phyloP scores from a whole-genome alignment of 2,329 filamentous ascomycete species.

The Alternaria brassicae region DNA sequence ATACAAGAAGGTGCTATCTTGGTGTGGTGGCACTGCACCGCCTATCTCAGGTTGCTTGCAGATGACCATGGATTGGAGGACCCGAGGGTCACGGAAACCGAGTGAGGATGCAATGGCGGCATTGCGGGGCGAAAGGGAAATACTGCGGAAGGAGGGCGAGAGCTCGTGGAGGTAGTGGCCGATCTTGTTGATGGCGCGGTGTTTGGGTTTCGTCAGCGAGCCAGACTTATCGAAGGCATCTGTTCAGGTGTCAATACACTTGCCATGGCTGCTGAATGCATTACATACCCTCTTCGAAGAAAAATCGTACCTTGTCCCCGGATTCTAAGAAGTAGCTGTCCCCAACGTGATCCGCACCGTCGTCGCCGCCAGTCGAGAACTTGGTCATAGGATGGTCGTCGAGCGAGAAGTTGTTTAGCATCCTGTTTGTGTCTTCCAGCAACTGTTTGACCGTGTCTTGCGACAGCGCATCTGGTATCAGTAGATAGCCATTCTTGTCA shows the following conservation, averaged over 20 bases:
- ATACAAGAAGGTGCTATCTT: conserved; percentile 92
- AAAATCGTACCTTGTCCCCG: conserved; percentile 92
- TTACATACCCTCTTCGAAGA: conserved; percentile 79
- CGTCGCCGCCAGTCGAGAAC: conserved; percentile 83
- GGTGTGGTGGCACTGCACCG: conserved; percentile 86
- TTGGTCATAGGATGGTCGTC: conserved; percentile 87
- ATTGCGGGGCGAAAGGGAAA: conserved; percentile 63
- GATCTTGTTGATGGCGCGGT: conserved; percentile 79
- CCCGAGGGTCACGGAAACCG: conserved; percentile 76
- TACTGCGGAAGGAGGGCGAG: conserved; percentile 56
- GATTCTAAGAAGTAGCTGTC: conserved; percentile 93
- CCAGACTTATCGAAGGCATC: conserved; percentile 78
- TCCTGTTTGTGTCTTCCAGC: conserved; percentile 73
- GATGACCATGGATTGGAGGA: conserved; percentile 95
- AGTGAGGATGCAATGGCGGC: conserved; percentile 72
- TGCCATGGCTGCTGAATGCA: neutral
- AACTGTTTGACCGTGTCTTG: conserved; percentile 70
- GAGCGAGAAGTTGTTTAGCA: conserved; percentile 80
- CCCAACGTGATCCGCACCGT: conserved; percentile 76
- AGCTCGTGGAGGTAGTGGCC: conserved; percentile 60
- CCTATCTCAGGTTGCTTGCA: conserved; percentile 98
- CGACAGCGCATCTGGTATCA: conserved; percentile 79
- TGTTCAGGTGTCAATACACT: conserved; percentile 24
- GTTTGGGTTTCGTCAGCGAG: conserved; percentile 76
- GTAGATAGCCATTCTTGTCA: conserved; percentile 84